phyloP scores from a whole-genome alignment of 2,329 filamentous ascomycete genomes.

The Curvularia spicifera region DNA sequence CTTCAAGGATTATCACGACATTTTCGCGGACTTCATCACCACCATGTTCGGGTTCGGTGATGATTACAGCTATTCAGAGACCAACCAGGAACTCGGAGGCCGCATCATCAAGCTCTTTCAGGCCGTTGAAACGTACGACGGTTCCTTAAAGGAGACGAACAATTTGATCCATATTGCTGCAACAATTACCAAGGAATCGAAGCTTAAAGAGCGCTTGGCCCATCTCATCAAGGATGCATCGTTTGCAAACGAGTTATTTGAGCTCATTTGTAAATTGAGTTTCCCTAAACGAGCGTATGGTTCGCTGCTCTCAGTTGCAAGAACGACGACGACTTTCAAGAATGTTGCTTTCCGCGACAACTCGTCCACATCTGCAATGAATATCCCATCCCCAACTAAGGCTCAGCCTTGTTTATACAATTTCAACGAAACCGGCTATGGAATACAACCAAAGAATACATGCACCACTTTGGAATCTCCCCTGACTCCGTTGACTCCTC shows the following conservation, averaged over 20 bases:
- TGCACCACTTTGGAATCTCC: background rate
- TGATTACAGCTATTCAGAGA: background rate
- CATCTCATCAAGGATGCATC: conserved; percentile 8
- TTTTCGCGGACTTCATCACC: conserved; percentile 5
- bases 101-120: conserved; percentile 10
- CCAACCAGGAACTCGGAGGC: conserved; percentile 13
- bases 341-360: background rate
- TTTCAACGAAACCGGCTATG: background rate
- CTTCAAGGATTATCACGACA: background rate
- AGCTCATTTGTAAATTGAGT: conserved; percentile 16
- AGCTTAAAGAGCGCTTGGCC: conserved; percentile 6
- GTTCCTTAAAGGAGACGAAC: conserved; percentile 1
- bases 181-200: background rate
- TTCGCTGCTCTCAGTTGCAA: conserved; percentile 16
- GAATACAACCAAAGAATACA: background rate
- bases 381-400: background rate
- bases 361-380: background rate
- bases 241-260: conserved; percentile 16
- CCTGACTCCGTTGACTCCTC: background rate
- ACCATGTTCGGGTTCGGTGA: conserved; percentile 12
- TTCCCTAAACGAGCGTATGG: conserved; percentile 15
- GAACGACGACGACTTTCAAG: background rate
- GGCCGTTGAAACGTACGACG: background rate
- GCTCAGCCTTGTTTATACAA: background rate
- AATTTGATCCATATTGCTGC: conserved; percentile 1